Base-by-base conservation (phyloP, 441 rosid species). In the Corymbia citriodora region DNA sequence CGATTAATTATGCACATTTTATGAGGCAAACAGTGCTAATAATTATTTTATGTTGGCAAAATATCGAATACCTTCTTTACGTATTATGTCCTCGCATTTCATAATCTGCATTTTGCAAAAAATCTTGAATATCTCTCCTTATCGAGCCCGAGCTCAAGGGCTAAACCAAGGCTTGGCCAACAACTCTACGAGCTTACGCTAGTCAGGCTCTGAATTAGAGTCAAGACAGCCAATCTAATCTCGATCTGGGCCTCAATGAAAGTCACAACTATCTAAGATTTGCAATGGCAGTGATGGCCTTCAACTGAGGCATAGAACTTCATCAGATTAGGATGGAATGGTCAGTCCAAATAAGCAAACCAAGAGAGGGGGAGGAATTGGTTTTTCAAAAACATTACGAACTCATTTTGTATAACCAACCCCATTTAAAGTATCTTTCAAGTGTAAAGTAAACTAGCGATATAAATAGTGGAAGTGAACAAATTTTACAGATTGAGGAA, bases 71-170 rank as follows among this genome's bases (percentile, higher is more conserved):
- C 23, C 21, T 36, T 36, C 27, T 21, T 72, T 12, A 23, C 52
- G 7, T 57, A 23, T 57, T 57, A 4, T 0, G 0, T 57, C 29
- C 29, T 23, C 3, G 0, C 10, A 57, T 40, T 40, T 40, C 52
- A 45, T 6, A 21, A 36, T 79, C 52, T 23, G 14, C 85, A 79
- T 40, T 79, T 11, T 40, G n/a, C 18, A 79, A 19, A 11, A 74
- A 74, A 45, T 74, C 29, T 40, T 23, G 8, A 36, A 36, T 14
- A 7, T 8, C 31, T 61, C 23, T 33, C 48, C 11, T 10, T 10
- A 9, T 19, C 12, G 25, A 33, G 50, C 29, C 0, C 27, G 5
- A 74, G 50, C 29, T 74, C 50, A 21, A 10, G 83, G 83, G 10
- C 1, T 11, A 6, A 45, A 72, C 49, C 82, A 72, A 72, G 23